A percentile compares a stretch with the other conserved stretches of the same genome.
Conservation (phyloP, 2,329 filamentous ascomycete species). For the Colletotrichum sp. region DNA sequence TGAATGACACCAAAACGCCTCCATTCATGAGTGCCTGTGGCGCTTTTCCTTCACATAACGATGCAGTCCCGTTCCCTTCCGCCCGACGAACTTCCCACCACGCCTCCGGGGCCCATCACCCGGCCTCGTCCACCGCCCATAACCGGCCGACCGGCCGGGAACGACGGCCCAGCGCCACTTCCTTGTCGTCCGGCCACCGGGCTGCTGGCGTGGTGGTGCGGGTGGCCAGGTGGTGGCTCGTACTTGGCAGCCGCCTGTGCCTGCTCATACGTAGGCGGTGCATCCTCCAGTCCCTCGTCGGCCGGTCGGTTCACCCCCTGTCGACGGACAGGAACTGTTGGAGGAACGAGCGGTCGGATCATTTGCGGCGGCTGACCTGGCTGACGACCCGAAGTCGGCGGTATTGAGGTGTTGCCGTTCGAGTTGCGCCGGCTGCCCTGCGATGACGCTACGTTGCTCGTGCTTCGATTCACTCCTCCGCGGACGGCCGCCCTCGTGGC, state of each 20-base stretch:
- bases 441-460: not conserved
- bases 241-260: conserved; percentile 57
- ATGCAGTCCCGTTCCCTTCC: conserved; percentile 44
- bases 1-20: not conserved
- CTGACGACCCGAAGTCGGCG: conserved; percentile 4
- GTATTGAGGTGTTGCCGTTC: conserved; percentile 1
- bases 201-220: conserved; percentile 50
- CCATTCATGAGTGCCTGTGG: not conserved
- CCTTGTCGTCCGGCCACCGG: conserved; percentile 26
- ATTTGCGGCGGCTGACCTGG: conserved; percentile 32
- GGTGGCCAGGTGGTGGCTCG: conserved; percentile 56
- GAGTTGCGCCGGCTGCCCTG: conserved; percentile 14
- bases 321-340: conserved; percentile 40
- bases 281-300: conserved; percentile 51
- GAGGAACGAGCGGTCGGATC: conserved; percentile 53
- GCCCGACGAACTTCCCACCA: conserved; percentile 6
- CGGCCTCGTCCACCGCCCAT: conserved; percentile 15
- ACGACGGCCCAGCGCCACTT: conserved; percentile 8
- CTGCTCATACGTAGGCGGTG: conserved; percentile 64
- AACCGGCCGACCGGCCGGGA: conserved; percentile 1
- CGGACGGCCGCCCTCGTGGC: conserved; percentile 22
- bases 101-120: conserved; percentile 9
- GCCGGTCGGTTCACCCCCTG: conserved; percentile 39
- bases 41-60: conserved; percentile 46
- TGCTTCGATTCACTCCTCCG: conserved; percentile 18